Evolutionary conservation across 129 eudicot genomes (phyloP).

Genomic region (Mikania micrantha): DNA sequence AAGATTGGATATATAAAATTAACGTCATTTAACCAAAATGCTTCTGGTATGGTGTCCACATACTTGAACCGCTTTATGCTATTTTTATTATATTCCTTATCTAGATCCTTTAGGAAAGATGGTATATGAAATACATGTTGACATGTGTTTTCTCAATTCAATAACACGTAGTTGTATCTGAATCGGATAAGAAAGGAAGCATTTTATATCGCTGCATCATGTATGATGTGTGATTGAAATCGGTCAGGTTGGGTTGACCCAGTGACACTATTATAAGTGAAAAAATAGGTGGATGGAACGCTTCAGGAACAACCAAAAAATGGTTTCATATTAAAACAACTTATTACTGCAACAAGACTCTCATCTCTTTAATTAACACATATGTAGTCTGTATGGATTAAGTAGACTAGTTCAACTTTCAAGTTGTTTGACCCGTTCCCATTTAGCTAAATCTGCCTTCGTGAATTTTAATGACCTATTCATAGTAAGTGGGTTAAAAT

Average conservation of each 20-base stretch:
- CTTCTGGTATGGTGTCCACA: conserved; percentile 61
- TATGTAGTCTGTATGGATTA: neutral
- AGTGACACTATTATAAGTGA: neutral
- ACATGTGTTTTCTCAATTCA: neutral
- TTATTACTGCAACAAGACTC: neutral
- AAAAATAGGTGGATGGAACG: neutral
- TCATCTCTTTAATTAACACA: neutral
- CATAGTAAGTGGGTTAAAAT: neutral
- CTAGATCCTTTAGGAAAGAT: neutral
- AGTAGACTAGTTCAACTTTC: neutral
- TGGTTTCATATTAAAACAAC: neutral
- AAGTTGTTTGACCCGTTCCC: neutral
- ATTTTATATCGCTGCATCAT: neutral
- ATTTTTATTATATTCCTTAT: neutral
- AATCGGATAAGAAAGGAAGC: neutral
- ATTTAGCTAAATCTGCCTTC: neutral
- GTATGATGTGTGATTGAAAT: neutral
- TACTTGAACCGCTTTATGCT: neutral
- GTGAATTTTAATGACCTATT: neutral
- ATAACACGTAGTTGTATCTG: neutral
- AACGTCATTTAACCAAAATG: conserved; percentile 82
- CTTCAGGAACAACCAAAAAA: neutral
- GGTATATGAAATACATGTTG: neutral
- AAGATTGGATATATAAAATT: conserved; percentile 89
- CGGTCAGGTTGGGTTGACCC: neutral